These are phyloP conservation scores for Thalassiosira pacifica DNA, from an alignment of 352 stramenopile species.

Conservation along the genomic window DNA sequence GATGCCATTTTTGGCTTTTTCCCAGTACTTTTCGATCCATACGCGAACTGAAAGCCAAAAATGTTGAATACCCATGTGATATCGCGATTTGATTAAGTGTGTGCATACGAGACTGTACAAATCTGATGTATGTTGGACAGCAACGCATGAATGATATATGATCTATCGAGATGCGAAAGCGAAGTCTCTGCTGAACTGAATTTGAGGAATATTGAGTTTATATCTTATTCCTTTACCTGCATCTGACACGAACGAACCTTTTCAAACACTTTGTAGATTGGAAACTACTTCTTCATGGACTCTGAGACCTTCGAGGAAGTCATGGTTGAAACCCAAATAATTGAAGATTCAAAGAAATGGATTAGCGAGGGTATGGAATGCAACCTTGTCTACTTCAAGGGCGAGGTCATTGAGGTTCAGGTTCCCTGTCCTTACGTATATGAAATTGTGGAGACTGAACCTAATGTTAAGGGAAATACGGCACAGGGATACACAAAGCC, in stretches of 20 bases:
- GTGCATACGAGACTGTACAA: no score
- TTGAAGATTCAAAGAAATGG: slow-evolving; percentile 85
- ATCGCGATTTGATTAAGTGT: no score
- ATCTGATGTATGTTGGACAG: no score
- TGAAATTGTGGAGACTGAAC: slow-evolving; percentile 87
- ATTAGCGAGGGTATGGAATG: slow-evolving; percentile 87
- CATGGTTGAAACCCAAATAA: slow-evolving; percentile 69
- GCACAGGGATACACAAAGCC: slow-evolving; percentile 86
- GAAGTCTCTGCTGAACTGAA: not conserved
- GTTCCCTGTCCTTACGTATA: slow-evolving; percentile 82
- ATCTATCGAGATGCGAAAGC: not conserved
- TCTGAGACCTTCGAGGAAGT: slow-evolving; percentile 89
- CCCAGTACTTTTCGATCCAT: no score
- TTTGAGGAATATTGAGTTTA: not conserved
- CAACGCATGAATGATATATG: no score
- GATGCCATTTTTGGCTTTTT: no score
- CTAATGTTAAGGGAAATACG: slow-evolving; percentile 89
- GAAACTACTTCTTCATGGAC: slow-evolving; percentile 89
- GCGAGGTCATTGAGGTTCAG: slow-evolving; percentile 82
- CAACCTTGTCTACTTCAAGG: slow-evolving; percentile 82
- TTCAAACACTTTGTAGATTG: slow-evolving; percentile 17
- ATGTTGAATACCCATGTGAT: no score
- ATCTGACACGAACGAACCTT: no score
- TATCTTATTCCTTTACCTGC: slow-evolving; percentile 5
- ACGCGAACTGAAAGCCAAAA: no score